Conservation (phyloP, 2,329 filamentous ascomycete species). For the Zymoseptoria passerinii region DNA sequence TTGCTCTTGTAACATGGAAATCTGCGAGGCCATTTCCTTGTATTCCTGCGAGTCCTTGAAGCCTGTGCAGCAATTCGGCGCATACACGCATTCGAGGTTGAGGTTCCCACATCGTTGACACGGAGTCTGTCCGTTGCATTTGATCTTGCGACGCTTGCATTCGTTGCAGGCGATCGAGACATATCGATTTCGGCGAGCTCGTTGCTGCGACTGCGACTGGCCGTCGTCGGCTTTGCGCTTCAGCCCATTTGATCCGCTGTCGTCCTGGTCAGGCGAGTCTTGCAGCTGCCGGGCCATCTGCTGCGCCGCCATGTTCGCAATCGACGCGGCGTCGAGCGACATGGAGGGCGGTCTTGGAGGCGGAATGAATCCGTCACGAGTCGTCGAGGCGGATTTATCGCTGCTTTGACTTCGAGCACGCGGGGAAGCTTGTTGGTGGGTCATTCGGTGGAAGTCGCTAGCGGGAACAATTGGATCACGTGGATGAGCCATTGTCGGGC, state of each 20-base stretch:
- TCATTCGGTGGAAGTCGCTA: background rate
- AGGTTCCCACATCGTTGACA: conserved; percentile 59
- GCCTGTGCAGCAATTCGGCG: conserved; percentile 63
- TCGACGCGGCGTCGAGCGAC: conserved; percentile 12
- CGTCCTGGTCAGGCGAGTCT: conserved; percentile 8
- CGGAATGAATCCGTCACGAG: background rate
- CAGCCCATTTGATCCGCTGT: conserved; percentile 20
- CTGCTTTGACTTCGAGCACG: background rate
- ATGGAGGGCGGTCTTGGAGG: background rate
- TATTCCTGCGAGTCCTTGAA: conserved; percentile 94
- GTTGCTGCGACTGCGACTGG: conserved; percentile 36
- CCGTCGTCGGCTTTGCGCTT: conserved; percentile 40
- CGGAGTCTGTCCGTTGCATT: conserved; percentile 58
- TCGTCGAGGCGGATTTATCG: background rate
- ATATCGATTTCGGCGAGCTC: conserved; percentile 58
- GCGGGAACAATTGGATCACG: background rate
- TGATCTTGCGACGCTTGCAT: conserved; percentile 59
- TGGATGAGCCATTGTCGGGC: background rate
- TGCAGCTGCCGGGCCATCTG: conserved; percentile 13
- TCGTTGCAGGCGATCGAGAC: conserved; percentile 61
- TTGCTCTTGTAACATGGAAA: conserved; percentile 71
- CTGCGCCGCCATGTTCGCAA: conserved; percentile 7
- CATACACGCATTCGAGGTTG: conserved; percentile 55
- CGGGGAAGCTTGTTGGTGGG: background rate
- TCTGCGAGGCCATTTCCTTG: conserved; percentile 67